Evolutionary conservation across 768 basidiomycete genomes (phyloP), one percentile per base, ranked within the genome.

Genomic region (Naganishia vaughanmartiniae): DNA sequence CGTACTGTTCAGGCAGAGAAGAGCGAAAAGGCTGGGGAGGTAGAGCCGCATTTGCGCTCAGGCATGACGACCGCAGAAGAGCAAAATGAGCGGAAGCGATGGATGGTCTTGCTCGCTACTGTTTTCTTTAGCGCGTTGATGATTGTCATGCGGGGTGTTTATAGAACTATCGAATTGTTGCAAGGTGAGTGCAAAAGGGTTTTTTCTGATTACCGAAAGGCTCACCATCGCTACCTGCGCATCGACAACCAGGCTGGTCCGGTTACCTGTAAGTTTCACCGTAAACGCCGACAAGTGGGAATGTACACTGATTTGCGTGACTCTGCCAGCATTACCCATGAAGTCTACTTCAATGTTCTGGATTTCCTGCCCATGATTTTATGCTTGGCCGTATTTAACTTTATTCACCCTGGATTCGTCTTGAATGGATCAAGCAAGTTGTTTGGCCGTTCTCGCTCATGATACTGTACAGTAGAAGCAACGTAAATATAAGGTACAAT

Each of bases 131-230:
- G 75, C 9, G 74, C 74, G 10, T 66, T 75, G 9, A 75, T 76
- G 74, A 76, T 78, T 69, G 75, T 75, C 63, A 71, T 73, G 24
- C 69, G 77, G 58, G 76, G 77, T 19, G 72, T 78, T 15, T 78
- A 75, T 42, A 72, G 78, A 55, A 74, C 75, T 0, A 74, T 79
- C 42, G 78, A 79, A 69, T 70, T 79, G 36, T 70, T 72, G 10
- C 74, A 78, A 54, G 78, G 78, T 63, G 60, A 63, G 60, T 63
- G 11, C 10, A 10, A 6, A 26, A n/a, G 42, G 24, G 24, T 24
- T 42, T 7, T 7, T 11, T 42, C 17, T 11, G 42, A 15, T 42
- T 2, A 2, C 15, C 42, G 7, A 2, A 15, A 42, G 2, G 42
- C 42, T 42, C 15, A 42, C 42, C 14, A 9, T 15, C 17, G 14